These are phyloP conservation scores for Sesbania bispinosa DNA, from an alignment of 306 rosid species.

Conservation along the genomic window DNA sequence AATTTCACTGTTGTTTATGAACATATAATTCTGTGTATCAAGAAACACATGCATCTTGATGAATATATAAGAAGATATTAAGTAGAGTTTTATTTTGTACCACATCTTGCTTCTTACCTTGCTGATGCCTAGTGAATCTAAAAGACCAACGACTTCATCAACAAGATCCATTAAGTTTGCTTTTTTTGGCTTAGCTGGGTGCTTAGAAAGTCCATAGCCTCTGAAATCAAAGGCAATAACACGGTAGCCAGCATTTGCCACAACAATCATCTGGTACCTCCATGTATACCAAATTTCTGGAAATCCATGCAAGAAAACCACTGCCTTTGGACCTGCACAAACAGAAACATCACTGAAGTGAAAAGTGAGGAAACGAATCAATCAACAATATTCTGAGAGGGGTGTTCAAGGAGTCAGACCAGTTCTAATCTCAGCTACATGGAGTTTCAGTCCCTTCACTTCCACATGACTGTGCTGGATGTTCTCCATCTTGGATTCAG, in stretches of 20 bases:
- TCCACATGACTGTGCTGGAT: no score
- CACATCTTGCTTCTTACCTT: constrained; percentile 34
- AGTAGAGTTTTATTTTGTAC: not conserved
- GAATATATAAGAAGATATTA: not conserved
- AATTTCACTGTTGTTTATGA: no score
- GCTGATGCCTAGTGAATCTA: constrained; percentile 51
- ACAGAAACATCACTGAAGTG: not conserved
- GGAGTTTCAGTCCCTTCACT: constrained; percentile 67
- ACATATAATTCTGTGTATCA: not conserved
- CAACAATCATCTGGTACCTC: no score
- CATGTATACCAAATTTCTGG: no score
- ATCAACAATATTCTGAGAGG: not conserved
- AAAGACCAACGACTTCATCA: constrained; percentile 42
- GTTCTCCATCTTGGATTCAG: constrained; percentile 45
- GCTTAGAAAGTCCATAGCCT: constrained; percentile 75
- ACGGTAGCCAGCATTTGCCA: no score
- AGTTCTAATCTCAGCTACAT: constrained; percentile 61
- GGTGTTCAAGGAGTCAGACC: not conserved
- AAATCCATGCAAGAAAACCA: no score
- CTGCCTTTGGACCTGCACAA: constrained; percentile 48
- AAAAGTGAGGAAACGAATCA: not conserved
- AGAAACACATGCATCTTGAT: no score
- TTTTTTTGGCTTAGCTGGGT: constrained; percentile 49
- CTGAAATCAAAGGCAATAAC: no score
- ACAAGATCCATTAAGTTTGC: constrained; percentile 41